phyloP scores from a whole-genome alignment of 345 rosid species.

The Camelina laxa region DNA sequence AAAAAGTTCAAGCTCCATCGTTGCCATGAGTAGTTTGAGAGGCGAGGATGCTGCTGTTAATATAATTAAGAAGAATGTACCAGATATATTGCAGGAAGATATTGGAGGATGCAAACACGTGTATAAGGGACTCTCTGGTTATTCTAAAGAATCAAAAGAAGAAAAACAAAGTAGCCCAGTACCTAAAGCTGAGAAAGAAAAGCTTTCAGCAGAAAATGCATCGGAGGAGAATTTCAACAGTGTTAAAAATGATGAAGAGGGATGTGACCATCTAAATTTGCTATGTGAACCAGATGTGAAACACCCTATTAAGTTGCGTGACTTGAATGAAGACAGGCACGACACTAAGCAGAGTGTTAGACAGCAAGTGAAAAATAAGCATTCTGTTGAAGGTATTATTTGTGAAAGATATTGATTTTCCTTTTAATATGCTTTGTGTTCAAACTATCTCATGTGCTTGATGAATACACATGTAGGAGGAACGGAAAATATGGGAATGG shows the following conservation, averaged over 20 bases:
- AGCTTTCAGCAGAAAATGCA: slow-evolving; percentile 29
- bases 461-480: slow-evolving; percentile 55
- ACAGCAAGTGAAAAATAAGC: slow-evolving; percentile 51
- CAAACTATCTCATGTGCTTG: slow-evolving; percentile 33
- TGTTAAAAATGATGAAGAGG: slow-evolving; percentile 45
- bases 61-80: slow-evolving; percentile 50
- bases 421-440: slow-evolving; percentile 9
- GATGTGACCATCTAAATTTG: slow-evolving; percentile 47
- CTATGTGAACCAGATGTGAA: slow-evolving; percentile 54
- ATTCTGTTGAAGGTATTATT: slow-evolving; percentile 71
- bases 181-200: slow-evolving; percentile 38
- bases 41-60: slow-evolving; percentile 48
- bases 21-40: slow-evolving; percentile 51
- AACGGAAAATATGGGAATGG: slow-evolving; percentile 54
- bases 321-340: slow-evolving; percentile 48
- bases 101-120: slow-evolving; percentile 55
- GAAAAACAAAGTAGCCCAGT: slow-evolving; percentile 38
- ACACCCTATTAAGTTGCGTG: slow-evolving; percentile 49
- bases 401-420: slow-evolving; percentile 33
- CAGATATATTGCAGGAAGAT: slow-evolving; percentile 53
- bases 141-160: slow-evolving; percentile 45
- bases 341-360: slow-evolving; percentile 59
- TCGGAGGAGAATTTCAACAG: slow-evolving; percentile 28
- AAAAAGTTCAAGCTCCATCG: slow-evolving; percentile 36
- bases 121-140: slow-evolving; percentile 46